Percentiles rank a stretch among this genome's conserved stretches.
These are phyloP conservation scores for Yamadazyma atlantica DNA, from an alignment of 1,139 yeast genomes.

Conservation along the genomic window DNA sequence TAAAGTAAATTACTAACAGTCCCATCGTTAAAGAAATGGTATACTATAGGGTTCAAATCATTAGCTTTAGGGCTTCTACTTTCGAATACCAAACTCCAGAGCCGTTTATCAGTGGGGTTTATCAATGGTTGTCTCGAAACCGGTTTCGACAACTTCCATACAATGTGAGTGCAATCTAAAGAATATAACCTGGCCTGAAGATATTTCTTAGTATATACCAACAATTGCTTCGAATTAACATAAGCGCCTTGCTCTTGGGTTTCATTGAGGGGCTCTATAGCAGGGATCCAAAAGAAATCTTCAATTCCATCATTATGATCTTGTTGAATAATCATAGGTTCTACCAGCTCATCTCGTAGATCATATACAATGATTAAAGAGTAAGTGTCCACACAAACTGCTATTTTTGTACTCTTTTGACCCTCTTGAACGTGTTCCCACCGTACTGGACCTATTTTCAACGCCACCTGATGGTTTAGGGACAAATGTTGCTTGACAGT, in stretches of 20 bases:
- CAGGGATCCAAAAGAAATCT: conserved; percentile 36
- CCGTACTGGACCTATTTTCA: conserved; percentile 14
- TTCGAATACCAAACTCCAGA: conserved; percentile 34
- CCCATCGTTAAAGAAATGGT: conserved; percentile 39
- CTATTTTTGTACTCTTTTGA: conserved; percentile 24
- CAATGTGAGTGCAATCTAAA: conserved; percentile 34
- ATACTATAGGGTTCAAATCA: conserved; percentile 23
- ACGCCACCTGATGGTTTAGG: background rate
- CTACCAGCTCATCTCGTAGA: conserved; percentile 15
- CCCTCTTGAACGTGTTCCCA: conserved; percentile 28
- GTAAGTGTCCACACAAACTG: conserved; percentile 22
- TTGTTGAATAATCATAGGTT: conserved; percentile 33
- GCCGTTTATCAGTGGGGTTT: conserved; percentile 12
- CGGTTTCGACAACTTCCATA: conserved; percentile 31
- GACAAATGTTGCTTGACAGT: conserved; percentile 2
- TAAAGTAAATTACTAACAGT: conserved; percentile 27
- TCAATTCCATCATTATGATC: conserved; percentile 30
- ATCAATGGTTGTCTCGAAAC: conserved; percentile 13
- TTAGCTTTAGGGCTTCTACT: conserved; percentile 11
- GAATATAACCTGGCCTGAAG: conserved; percentile 38
- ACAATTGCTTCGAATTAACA: conserved; percentile 32
- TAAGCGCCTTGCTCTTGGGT: conserved; percentile 25
- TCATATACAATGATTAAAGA: conserved; percentile 26
- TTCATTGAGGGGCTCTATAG: conserved; percentile 14
- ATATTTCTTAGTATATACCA: conserved; percentile 28